Evolutionary conservation across 2,329 filamentous ascomycete species (phyloP), one percentile per base, ranked within the genome.

Genomic region (Diplocarpon mali): DNA sequence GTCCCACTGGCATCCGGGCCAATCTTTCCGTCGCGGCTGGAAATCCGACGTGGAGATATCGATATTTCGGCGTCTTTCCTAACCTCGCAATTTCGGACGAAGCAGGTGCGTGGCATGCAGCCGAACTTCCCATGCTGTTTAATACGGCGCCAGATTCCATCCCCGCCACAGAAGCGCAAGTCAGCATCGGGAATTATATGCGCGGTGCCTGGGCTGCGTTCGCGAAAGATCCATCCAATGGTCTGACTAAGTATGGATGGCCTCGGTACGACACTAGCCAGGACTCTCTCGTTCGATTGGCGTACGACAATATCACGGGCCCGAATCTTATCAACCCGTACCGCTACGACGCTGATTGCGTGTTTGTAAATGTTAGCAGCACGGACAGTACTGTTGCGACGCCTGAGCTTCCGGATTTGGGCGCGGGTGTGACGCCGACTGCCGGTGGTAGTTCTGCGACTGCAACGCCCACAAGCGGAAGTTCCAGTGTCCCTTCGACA

Each of bases 181-280:
- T 55, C 28, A 49, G 45, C 8, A 54, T 66, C 5, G 60, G 53
- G 14, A 51, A 56, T 14, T 66, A 64, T 35, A 57, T 66, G 44
- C 57, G 62, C n/a, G 59, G 59, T 2, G 65, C 65, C 10, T 67
- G 64, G 62, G 58, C 64, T 0, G 53, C 63, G 1, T 67, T 67
- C 50, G 64, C 64, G 11, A 66, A 62, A 43, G 54, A 67, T 48
- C 63, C 65, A 1, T 45, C 44, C 9, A 52, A 60, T 14, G 64
- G 64, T 2, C 47, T 67, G 24, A 54, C 43, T 12, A 52, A 41
- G 2, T 63, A 62, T 45, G 55, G 59, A 17, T 63, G 61, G 61
- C 60, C 61, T 3, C 28, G 27, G 10, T 61, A 59, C 27, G 45
- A 56, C 31, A 40, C 49, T 5, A 39, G 38, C 2, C 38, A 50